Conservation (phyloP, 78 protist genomes). For the Tieghemostelium lacteum region DNA sequence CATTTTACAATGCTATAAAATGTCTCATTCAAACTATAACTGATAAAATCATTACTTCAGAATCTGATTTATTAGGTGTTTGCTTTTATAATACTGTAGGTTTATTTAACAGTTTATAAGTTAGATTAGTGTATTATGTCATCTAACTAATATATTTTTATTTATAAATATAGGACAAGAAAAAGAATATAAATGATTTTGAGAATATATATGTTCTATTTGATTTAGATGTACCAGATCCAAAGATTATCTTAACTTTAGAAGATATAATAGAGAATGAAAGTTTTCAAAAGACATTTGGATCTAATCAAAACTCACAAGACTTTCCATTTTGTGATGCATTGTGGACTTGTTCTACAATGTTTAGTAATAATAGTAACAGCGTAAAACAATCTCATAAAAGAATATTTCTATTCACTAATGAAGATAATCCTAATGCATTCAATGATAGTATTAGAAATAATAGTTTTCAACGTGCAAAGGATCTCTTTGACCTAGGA, state of each 20-base stretch:
- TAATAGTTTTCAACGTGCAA: constrained; percentile 58
- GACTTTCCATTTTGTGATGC: constrained; percentile 82
- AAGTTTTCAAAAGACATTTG: neutral
- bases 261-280: constrained; percentile 70
- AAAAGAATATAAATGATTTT: constrained; percentile 84
- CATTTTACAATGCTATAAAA: constrained; percentile 77
- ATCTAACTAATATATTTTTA: neutral
- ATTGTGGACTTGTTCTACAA: constrained; percentile 84
- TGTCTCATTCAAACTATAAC: constrained; percentile 66
- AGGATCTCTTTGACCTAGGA: constrained; percentile 79
- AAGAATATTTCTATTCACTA: constrained; percentile 77
- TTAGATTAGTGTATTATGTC: neutral
- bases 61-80: constrained; percentile 75
- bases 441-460: constrained; percentile 43
- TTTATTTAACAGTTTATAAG: neutral
- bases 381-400: constrained; percentile 33
- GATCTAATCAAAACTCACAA: neutral
- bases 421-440: constrained; percentile 72
- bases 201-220: constrained; percentile 81
- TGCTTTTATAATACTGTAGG: constrained; percentile 80
- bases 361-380: constrained; percentile 49
- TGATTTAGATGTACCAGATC: constrained; percentile 85
- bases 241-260: constrained; percentile 61
- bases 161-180: constrained; percentile 41
- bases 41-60: constrained; percentile 84